Percentiles rank a stretch among this genome's conserved stretches.
These are phyloP conservation scores for Alloascoidea africana DNA, from an alignment of 805 yeast species.

Conservation along the genomic window DNA sequence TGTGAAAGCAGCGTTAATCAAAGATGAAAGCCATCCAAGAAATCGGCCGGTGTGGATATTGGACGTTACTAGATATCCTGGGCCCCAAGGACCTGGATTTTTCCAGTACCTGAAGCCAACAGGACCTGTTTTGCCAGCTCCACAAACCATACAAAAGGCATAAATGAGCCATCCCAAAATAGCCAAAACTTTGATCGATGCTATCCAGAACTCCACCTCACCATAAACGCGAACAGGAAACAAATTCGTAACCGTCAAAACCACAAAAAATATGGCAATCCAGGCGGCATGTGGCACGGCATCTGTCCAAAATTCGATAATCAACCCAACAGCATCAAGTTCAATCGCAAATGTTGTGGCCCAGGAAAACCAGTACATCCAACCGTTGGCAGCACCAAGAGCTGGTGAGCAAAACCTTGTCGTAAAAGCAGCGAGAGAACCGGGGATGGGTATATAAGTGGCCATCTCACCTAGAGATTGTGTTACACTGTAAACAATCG, in stretches of 20 bases:
- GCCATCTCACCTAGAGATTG: slow-evolving; percentile 76
- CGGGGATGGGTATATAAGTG: slow-evolving; percentile 52
- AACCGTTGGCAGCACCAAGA: slow-evolving; percentile 57
- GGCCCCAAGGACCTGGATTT: slow-evolving; percentile 65
- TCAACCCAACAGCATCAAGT: slow-evolving; percentile 54
- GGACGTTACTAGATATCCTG: slow-evolving; percentile 37
- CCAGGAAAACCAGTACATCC: slow-evolving; percentile 70
- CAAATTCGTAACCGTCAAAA: slow-evolving; percentile 37
- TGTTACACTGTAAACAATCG: slow-evolving; percentile 49
- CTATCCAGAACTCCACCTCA: slow-evolving; percentile 65
- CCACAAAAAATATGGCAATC: slow-evolving; percentile 51
- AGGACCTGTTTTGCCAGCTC: slow-evolving; percentile 56
- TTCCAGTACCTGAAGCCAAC: slow-evolving; percentile 75
- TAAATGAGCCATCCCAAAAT: slow-evolving; percentile 58
- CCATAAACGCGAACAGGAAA: slow-evolving; percentile 61
- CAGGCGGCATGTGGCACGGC: slow-evolving; percentile 61
- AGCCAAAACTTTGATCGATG: slow-evolving; percentile 50
- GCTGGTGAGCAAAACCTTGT: slow-evolving; percentile 57
- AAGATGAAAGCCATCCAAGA: slow-evolving; percentile 42
- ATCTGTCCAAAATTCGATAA: slow-evolving; percentile 46
- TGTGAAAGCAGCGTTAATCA: slow-evolving; percentile 62
- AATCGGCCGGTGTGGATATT: slow-evolving; percentile 27
- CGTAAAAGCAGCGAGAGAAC: slow-evolving; percentile 57
- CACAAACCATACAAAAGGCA: slow-evolving; percentile 49
- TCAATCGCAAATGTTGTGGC: slow-evolving; percentile 65